Evolutionary conservation across 2,329 filamentous ascomycete genomes (phyloP).

Genomic region (Microdochium nivale): DNA sequence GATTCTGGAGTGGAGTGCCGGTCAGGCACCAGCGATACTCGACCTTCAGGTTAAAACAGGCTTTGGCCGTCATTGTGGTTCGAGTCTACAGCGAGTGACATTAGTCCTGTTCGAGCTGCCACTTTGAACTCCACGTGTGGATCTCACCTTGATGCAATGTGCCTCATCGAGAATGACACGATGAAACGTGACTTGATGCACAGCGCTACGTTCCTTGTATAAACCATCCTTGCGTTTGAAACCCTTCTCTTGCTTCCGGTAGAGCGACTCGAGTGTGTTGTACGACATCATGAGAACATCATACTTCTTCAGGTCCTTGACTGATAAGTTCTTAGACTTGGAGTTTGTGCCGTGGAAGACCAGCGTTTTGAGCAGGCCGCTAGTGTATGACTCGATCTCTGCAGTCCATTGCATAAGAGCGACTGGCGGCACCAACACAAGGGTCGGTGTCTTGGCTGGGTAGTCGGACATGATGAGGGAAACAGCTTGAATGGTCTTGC

Average conservation of each 20-base stretch:
- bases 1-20: constrained; percentile 91
- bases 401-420: constrained; percentile 92
- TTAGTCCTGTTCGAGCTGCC: constrained; percentile 12
- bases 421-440: constrained; percentile 87
- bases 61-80: constrained; percentile 85
- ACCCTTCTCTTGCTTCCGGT: constrained; percentile 86
- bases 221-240: constrained; percentile 73
- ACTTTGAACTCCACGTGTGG: background rate
- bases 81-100: constrained; percentile 44
- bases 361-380: constrained; percentile 82
- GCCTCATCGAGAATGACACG: constrained; percentile 91
- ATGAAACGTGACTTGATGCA: constrained; percentile 83
- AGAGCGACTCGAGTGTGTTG: constrained; percentile 82
- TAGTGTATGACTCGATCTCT: constrained; percentile 73
- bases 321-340: constrained; percentile 69
- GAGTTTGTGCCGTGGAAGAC: constrained; percentile 83
- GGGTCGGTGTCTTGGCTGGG: constrained; percentile 69
- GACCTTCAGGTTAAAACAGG: constrained; percentile 84
- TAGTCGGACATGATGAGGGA: constrained; percentile 98
- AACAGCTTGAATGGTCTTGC: constrained; percentile 97
- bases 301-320: constrained; percentile 69
- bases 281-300: constrained; percentile 98
- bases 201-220: constrained; percentile 69
- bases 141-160: constrained; percentile 73
- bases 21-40: constrained; percentile 93